Percentiles rank a stretch among this genome's conserved stretches.
Evolutionary conservation across 2,329 filamentous ascomycete species (phyloP).

Genomic region (Hymenoscyphus linearis): DNA sequence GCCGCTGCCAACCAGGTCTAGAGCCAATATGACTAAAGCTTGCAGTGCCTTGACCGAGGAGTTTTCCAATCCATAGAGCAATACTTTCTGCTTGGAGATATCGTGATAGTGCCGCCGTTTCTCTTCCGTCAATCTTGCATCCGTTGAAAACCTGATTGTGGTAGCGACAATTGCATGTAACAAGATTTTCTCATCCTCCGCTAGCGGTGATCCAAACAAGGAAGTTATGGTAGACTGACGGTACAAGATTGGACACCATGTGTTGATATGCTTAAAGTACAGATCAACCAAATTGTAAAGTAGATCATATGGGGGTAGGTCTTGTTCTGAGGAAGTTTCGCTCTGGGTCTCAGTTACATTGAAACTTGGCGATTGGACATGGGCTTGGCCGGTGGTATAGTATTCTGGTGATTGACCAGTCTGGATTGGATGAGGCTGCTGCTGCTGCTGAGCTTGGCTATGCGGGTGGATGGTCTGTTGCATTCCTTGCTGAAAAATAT

Average conservation of each 20-base stretch:
- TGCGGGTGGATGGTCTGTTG: slow-evolving; percentile 29
- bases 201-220: slow-evolving; percentile 72
- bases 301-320: slow-evolving; percentile 69
- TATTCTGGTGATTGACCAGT: slow-evolving; percentile 30
- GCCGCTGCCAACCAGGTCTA: slow-evolving; percentile 79
- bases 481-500: slow-evolving; percentile 45
- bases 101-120: slow-evolving; percentile 71
- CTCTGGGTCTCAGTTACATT: slow-evolving; percentile 44
- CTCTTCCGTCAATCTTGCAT: slow-evolving; percentile 67
- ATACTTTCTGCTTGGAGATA: slow-evolving; percentile 76
- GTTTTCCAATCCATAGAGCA: slow-evolving; percentile 84
- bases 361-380: slow-evolving; percentile 54
- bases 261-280: slow-evolving; percentile 76
- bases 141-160: slow-evolving; percentile 76
- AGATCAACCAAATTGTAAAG: slow-evolving; percentile 68
- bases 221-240: slow-evolving; percentile 74
- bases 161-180: slow-evolving; percentile 87
- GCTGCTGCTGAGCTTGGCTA: slow-evolving; percentile 8
- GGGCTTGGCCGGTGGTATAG: slow-evolving; percentile 30
- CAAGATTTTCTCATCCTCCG: slow-evolving; percentile 76
- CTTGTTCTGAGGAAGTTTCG: slow-evolving; percentile 51
- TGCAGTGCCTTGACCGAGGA: slow-evolving; percentile 85
- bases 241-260: slow-evolving; percentile 88
- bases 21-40: slow-evolving; percentile 77
- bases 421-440: slow-evolving; percentile 11